Base-by-base conservation (phyloP, 2,329 filamentous ascomycete species). In the Cadophora malorum region DNA sequence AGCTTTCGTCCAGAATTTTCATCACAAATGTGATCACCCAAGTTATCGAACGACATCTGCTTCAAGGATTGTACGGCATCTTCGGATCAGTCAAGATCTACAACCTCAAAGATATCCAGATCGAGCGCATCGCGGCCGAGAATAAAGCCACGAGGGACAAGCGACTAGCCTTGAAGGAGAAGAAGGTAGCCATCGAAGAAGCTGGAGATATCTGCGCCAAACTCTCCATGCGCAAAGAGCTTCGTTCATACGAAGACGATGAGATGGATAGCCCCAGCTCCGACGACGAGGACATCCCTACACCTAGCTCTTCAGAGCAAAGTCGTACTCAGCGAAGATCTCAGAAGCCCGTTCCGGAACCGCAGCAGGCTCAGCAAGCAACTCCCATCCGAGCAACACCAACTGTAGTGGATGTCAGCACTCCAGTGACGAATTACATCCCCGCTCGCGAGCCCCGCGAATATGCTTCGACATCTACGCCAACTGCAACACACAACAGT, bases 11-110 rank as follows among this genome's bases (percentile, higher is more conserved):
- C 4, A 65, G 65, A 35, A 66, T 70, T 23, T 70, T 70, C 53
- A 67, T 70, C 53, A 66, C 50, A 47, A 70, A 70, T 49, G 63
- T 70, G 5, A 67, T 70, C 25, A 66, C 63, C 7, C 68, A 70
- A 56, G 63, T 70, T 8, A 63, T 70, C 5, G 68, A 70, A n/a
- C 65, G 68, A 16, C 68, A 70, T n/a, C 60, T 70, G 4, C 58
- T 70, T 5, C 59, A 67, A 55, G 63, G 66, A 25, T 53, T 70
- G 0, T 59, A 64, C 19, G 25, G 33, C 2, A 55, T 70, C 16
- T 70, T 70, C 60, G 50, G 60, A n/a, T 56, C 67, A 21, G 62
- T 67, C 6, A 69, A 67, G 58, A 56, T 67, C 38, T 67, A 63
- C 50, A 69, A 38, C 21, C 66, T 69, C 55, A 66, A 65, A 50